phyloP scores from a whole-genome alignment of 768 basidiomycete genomes.

The Tylopilus sp. region DNA sequence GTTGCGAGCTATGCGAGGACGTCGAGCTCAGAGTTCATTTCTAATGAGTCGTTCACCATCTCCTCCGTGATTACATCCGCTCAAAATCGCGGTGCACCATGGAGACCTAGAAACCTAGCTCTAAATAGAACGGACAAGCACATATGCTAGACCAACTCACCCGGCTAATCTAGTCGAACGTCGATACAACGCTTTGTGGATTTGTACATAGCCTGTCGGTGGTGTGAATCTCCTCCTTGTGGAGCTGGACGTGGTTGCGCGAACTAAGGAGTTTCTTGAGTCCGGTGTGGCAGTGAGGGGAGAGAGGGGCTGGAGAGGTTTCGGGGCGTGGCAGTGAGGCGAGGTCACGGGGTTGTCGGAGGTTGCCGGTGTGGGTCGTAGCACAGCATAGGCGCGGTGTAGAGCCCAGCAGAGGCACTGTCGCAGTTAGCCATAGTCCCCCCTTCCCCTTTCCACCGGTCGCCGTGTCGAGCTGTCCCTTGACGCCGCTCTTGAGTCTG shows the following conservation, averaged over 20 bases:
- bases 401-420: no score
- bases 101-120: constrained; percentile 58
- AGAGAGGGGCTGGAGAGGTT: no score
- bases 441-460: no score
- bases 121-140: not conserved
- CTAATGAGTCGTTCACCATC: constrained; percentile 88
- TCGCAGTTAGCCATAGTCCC: no score
- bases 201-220: constrained; percentile 71
- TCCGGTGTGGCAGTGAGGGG: constrained; percentile 80
- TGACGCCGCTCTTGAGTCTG: constrained; percentile 85
- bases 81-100: constrained; percentile 96
- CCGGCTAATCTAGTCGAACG: constrained; percentile 97
- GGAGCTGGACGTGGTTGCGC: no score
- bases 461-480: constrained; percentile 91
- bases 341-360: no score
- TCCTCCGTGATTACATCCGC: no score
- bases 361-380: no score
- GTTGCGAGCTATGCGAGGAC: constrained; percentile 67
- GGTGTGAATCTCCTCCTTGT: no score
- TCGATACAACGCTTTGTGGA: constrained; percentile 66
- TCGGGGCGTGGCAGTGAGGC: no score
- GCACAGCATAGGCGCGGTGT: no score
- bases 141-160: constrained; percentile 48
- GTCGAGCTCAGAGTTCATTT: constrained; percentile 72
- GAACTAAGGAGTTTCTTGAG: no score